Base-by-base conservation (phyloP, 306 rosid species). In the Myrica gale region DNA sequence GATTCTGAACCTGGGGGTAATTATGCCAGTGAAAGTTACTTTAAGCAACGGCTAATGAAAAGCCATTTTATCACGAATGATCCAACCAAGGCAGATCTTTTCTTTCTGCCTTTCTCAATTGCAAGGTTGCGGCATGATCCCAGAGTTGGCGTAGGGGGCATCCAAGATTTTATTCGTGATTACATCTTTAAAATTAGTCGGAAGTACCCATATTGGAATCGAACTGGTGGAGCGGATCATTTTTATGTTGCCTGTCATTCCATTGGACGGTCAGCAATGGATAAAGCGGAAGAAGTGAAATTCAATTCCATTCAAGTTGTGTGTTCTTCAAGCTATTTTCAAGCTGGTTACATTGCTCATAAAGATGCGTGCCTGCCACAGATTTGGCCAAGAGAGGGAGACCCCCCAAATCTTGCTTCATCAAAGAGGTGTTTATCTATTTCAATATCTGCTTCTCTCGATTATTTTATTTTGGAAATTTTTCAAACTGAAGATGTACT, bases 1-100 rank as follows among this genome's bases (percentile, higher is more conserved):
- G 79, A 84, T 67, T 74, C 48, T 42, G 89, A 89, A 76, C 97
- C 98, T 1, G 68, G 82, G n/a, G 93, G 98, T 56, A 91, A 93
- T 61, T 93, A 93, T 74, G 97, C 98, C 26, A 93, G 98, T 72
- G 98, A 93, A 77, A 87, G 97, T 82, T 93, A 87, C 90, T 91
- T 91, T 79, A 93, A 93, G 75, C 88, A 78, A 62, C 83, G 72
- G 68, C 92, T 93, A 9, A 62, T 81, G 80, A 84, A 83, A 69
- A 91, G 97, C 70, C 92, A 74, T 63, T 88, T 93, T 86, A 79
- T 89, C 56, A 89, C 96, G 13, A 63, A 77, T 7, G 87, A 93
- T 66, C 89, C 97, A 48, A 39, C 62, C 10, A 51, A 84, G 69
- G 97, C 97, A 52, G 89, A 88, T 76, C 91, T 93, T 75, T 93